Evolutionary conservation across 2,329 filamentous ascomycete genomes (phyloP), one percentile per base, ranked within the genome.

Genomic region (Didymella glomerata): DNA sequence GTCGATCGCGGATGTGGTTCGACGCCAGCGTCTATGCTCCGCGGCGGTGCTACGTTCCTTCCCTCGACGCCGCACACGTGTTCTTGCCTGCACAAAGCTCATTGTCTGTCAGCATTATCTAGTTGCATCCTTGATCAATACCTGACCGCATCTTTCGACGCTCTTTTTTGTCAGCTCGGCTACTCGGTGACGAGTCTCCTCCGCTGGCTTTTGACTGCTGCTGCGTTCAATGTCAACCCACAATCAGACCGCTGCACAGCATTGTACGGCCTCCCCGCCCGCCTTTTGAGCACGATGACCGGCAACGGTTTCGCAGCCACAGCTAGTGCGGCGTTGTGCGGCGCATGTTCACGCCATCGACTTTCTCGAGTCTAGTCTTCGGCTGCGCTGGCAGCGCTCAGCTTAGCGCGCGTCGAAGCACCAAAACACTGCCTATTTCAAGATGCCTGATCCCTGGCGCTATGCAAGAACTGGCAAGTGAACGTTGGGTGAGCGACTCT

Each of bases 371-470:
- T 50, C 45, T 59, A 50, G 56, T 32, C 16, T 40, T 30, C 36
- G 41, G 44, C 28, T 30, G 30, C 38, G 32, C 45, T 54, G 41
- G 44, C 28, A 27, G 28, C 36, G 49, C 49, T 54, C 49, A 58
- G 56, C 56, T 49, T 50, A 59, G 56, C 56, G 30, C 25, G 20
- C 42, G 30, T 34, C 27, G 44, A 25, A 32, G 25, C 41, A 34
- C 41, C 25, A 27, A 18, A 51, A 51, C 34, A 20, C 11, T 10
- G 27, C 38, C 56, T 59, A 54, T 54, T 54, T 54, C 50, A 32
- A 54, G 50, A 38, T 41, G 41, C 20, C 10, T 14, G 25, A 46
- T 50, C 45, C 50, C 32, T 14, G 45, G 13, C 32, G 25, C 4
- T 24, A 47, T 50, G 56, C 46, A 22, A 30, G 40, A 41, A 36